Evolutionary conservation across 805 yeast species (phyloP).

Genomic region (Candida corydali): DNA sequence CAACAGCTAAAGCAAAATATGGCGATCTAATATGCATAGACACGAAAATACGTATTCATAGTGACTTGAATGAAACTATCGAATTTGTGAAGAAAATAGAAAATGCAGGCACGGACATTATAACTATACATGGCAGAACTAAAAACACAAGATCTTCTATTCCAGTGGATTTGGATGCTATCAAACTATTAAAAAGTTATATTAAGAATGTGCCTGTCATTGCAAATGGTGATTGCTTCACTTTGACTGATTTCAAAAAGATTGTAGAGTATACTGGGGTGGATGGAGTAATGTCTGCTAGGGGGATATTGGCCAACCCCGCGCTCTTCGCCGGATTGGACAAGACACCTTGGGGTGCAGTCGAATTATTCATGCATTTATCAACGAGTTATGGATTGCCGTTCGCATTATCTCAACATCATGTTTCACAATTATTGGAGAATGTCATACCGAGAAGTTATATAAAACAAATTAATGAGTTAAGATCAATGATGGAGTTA

Average conservation of each 20-base stretch:
- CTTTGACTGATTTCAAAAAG: conserved; percentile 54
- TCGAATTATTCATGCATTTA: conserved; percentile 79
- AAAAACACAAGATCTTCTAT: conserved; percentile 77
- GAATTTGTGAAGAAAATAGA: conserved; percentile 71
- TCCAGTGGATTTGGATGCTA: conserved; percentile 83
- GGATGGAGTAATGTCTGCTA: conserved; percentile 93
- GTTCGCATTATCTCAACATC: conserved; percentile 81
- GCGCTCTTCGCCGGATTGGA: conserved; percentile 75
- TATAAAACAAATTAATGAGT: conserved; percentile 57
- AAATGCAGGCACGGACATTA: conserved; percentile 85
- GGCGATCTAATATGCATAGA: conserved; percentile 75
- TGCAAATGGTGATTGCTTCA: conserved; percentile 96
- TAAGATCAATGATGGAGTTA: conserved; percentile 54
- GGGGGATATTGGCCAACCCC: conserved; percentile 85
- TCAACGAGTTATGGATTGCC: conserved; percentile 81
- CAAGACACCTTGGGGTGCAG: conserved; percentile 84
- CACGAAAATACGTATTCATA: conserved; percentile 87
- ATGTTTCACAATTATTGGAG: conserved; percentile 81
- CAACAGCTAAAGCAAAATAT: conserved; percentile 71
- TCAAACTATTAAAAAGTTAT: conserved; percentile 55
- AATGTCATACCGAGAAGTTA: conserved; percentile 33
- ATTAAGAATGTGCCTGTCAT: conserved; percentile 66
- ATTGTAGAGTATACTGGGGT: conserved; percentile 68
- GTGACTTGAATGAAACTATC: conserved; percentile 67
- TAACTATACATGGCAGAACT: conserved; percentile 92